phyloP scores from a whole-genome alignment of 371 early-diverging fungal genomes.

The Thermomucor indicae-seudaticae region DNA sequence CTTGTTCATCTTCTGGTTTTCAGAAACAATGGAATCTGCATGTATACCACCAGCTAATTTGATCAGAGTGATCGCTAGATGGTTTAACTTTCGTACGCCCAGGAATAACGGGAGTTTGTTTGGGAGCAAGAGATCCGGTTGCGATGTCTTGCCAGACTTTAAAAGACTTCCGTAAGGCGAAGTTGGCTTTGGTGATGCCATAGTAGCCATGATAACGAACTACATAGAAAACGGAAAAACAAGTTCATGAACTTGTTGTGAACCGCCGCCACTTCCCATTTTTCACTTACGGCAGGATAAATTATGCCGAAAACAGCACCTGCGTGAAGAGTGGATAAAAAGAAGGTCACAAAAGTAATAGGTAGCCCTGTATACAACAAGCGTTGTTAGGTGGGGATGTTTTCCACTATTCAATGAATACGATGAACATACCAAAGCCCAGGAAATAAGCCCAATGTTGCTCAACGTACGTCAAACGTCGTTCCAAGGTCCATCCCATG shows the following conservation, averaged over 20 bases:
- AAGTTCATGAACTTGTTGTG: neutral
- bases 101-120: slow-evolving; percentile 40
- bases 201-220: slow-evolving; percentile 51
- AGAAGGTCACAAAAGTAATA: slow-evolving; percentile 40
- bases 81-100: slow-evolving; percentile 41
- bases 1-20: slow-evolving; percentile 23
- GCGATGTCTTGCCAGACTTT: slow-evolving; percentile 23
- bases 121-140: slow-evolving; percentile 28
- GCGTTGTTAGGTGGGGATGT: neutral
- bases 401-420: neutral
- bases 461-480: slow-evolving; percentile 47
- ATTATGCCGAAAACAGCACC: slow-evolving; percentile 44
- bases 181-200: slow-evolving; percentile 35
- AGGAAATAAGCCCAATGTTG: slow-evolving; percentile 52
- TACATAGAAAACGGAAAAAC: slow-evolving; percentile 2
- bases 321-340: slow-evolving; percentile 39
- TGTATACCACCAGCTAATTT: slow-evolving; percentile 34
- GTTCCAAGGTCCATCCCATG: slow-evolving; percentile 45
- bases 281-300: slow-evolving; percentile 44
- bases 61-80: slow-evolving; percentile 27
- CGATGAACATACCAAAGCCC: slow-evolving; percentile 38
- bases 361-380: slow-evolving; percentile 23
- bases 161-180: slow-evolving; percentile 23
- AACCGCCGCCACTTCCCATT: neutral
- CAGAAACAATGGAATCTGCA: slow-evolving; percentile 34